Evolutionary conservation across 192 early-diverging fungal genomes (phyloP), one percentile per base, ranked within the genome.

Genomic region (Coemansia sp.): DNA sequence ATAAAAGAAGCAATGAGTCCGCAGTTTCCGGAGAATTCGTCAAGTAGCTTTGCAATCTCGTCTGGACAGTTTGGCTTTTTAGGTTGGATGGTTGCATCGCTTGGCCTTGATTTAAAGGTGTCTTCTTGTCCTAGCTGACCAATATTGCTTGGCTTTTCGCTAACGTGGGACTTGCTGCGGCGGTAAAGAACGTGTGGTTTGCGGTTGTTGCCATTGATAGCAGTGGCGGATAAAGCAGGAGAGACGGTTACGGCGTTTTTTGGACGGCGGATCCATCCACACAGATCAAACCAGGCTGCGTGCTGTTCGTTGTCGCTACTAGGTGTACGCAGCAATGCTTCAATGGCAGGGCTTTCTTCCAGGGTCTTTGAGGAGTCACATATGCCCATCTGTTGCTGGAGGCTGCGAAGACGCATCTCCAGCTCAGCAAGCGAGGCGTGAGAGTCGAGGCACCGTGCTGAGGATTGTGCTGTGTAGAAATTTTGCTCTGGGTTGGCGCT

Each of bases 111-210:
- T 22, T 54, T 54, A 10, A 54, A 25, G 5, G 51, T 54, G 25
- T 54, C 51, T 1, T 22, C 51, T 0, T 7, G 20, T 7, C 25
- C 25, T 54, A 25, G 51, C 51, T 20, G 20, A 13, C 11, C 25
- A 17, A 59, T 6, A 59, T 59, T 74, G 67, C 54, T 68, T 6
- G 72, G 63, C 50, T 64, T 66, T 11, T 42, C 67, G 57, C 42
- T 68, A 32, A 48, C 46, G 2, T 55, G 59, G 12, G 54, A 37
- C 19, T 60, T 48, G 22, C 70, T 64, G n/a, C 66, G 70, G 20
- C 79, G 69, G 22, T 70, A 63, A 40, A 81, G 64, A 0, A 72
- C 64, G 4, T 67, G 46, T 39, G 69, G 74, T 39, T 81, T 81
- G 3, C 63, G 46, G 10, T 16, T 8, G 42, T 19, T 42, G n/a